These are phyloP conservation scores for Basipetospora chlamydospora DNA, from an alignment of 2,329 filamentous ascomycete species.

Conservation along the genomic window DNA sequence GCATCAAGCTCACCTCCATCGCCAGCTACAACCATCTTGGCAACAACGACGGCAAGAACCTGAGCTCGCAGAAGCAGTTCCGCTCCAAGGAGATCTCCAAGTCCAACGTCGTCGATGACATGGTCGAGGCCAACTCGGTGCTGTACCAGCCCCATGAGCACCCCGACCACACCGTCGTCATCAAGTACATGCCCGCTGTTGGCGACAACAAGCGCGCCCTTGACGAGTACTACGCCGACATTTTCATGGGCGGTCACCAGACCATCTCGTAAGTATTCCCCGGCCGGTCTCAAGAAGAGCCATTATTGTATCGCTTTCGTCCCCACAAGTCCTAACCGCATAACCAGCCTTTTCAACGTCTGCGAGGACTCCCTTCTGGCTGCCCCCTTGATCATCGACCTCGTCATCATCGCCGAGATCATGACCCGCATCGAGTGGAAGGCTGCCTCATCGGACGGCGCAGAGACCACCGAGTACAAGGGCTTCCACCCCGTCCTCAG, in stretches of 20 bases:
- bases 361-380: slow-evolving; percentile 97
- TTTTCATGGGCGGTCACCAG: slow-evolving; percentile 97
- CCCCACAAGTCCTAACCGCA: too few relatives aligned
- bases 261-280: slow-evolving; percentile 57
- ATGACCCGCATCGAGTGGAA: slow-evolving; percentile 98
- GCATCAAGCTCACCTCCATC: slow-evolving; percentile 97
- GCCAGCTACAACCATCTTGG: slow-evolving; percentile 98
- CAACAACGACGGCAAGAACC: slow-evolving; percentile 98
- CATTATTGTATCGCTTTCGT: too few relatives aligned
- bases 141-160: slow-evolving; percentile 88
- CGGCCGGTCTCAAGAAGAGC: background rate
- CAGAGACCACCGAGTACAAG: slow-evolving; percentile 55
- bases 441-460: slow-evolving; percentile 36
- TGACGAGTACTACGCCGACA: slow-evolving; percentile 98
- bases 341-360: slow-evolving; percentile 76
- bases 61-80: slow-evolving; percentile 96
- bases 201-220: slow-evolving; percentile 98
- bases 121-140: slow-evolving; percentile 90
- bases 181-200: slow-evolving; percentile 99
- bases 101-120: slow-evolving; percentile 98
- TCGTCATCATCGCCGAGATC: slow-evolving; percentile 86
- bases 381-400: slow-evolving; percentile 91
- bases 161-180: slow-evolving; percentile 95
- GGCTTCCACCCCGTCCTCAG: slow-evolving; percentile 95
- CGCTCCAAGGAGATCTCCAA: slow-evolving; percentile 99